phyloP scores from a whole-genome alignment of 2,329 filamentous ascomycete species.

The Fusarium sp. region DNA sequence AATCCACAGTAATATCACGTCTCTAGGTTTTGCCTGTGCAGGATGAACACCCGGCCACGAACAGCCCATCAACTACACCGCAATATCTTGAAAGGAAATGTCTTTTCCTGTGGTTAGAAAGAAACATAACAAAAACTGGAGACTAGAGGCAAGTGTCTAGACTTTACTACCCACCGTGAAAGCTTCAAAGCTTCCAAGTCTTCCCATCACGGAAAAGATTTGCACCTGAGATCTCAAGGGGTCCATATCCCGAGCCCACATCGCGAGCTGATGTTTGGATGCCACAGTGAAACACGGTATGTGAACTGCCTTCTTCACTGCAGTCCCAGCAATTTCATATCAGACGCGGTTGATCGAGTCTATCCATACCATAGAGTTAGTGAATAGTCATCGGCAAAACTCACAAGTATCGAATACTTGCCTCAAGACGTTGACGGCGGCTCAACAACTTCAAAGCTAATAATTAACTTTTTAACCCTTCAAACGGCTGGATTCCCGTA shows the following conservation, averaged over 20 bases:
- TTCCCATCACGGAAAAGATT: constrained; percentile 44
- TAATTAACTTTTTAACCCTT: constrained; percentile 24
- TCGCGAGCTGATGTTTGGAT: constrained; percentile 26
- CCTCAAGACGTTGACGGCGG: neutral
- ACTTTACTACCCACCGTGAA: constrained; percentile 28
- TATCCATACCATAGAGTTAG: neutral
- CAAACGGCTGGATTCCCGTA: constrained; percentile 32
- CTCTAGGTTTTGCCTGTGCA: neutral
- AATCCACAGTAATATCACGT: neutral
- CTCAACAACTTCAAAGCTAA: constrained; percentile 14
- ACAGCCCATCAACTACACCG: constrained; percentile 22
- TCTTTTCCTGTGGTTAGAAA: constrained; percentile 20
- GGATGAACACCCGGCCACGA: constrained; percentile 3
- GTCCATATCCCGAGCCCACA: constrained; percentile 30
- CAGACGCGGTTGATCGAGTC: neutral
- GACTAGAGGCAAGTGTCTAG: neutral
- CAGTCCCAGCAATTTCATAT: neutral
- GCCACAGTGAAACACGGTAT: constrained; percentile 24
- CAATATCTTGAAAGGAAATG: constrained; percentile 4
- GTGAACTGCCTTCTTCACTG: neutral
- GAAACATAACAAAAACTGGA: constrained; percentile 31
- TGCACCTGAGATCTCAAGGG: constrained; percentile 36
- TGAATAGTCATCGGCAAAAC: neutral
- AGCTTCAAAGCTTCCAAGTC: constrained; percentile 21
- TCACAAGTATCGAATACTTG: neutral